These are phyloP conservation scores for Eucalyptus sp. DNA, from an alignment of 345 rosid species.

Conservation along the genomic window DNA sequence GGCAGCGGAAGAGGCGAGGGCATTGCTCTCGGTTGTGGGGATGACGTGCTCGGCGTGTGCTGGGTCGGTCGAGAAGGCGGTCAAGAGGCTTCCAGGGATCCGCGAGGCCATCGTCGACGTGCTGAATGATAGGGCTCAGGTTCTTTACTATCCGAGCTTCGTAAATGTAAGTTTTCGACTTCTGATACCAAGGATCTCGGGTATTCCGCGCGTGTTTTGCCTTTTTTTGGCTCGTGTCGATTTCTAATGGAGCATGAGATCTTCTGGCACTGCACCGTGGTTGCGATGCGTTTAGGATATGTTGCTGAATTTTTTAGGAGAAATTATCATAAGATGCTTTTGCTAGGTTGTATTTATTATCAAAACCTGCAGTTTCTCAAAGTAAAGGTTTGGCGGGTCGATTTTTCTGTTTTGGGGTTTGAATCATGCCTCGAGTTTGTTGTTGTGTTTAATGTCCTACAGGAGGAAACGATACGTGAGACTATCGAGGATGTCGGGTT, in stretches of 20 bases:
- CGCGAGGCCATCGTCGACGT: conserved; percentile 70
- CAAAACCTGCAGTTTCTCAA: neutral
- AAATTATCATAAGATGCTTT: neutral
- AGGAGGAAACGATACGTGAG: conserved; percentile 85
- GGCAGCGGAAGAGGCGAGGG: conserved; percentile 19
- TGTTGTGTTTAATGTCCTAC: neutral
- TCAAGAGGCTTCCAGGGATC: conserved; percentile 81
- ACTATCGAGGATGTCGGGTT: conserved; percentile 85
- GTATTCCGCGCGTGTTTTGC: neutral
- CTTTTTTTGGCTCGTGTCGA: neutral
- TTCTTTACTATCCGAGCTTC: conserved; percentile 43
- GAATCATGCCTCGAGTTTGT: neutral
- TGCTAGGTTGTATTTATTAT: neutral
- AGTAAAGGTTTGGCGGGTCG: neutral
- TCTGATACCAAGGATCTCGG: neutral
- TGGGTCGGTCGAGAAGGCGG: conserved; percentile 83
- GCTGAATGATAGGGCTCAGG: conserved; percentile 52
- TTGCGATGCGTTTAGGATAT: neutral
- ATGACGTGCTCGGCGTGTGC: conserved; percentile 94
- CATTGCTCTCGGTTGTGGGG: conserved; percentile 56
- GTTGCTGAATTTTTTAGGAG: neutral
- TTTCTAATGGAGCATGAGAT: neutral
- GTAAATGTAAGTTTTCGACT: conserved; percentile 38
- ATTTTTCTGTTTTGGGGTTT: neutral
- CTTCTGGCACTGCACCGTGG: neutral